These are phyloP conservation scores for Mycosarcoma maydis DNA, from an alignment of 1,284 basidiomycete genomes.

Conservation along the genomic window DNA sequence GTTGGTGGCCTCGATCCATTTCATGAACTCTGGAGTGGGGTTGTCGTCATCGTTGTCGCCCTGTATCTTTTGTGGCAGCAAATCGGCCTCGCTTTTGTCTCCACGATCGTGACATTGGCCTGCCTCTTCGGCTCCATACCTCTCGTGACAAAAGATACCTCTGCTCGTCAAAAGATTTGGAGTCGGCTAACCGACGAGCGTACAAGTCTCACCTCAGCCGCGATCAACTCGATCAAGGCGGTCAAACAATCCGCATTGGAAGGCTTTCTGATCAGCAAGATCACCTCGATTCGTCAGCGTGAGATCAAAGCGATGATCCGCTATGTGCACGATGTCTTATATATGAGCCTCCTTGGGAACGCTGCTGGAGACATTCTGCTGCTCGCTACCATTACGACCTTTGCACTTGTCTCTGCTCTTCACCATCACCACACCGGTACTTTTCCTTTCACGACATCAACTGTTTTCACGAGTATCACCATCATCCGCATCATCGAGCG, in stretches of 20 bases:
- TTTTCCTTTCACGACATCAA: conserved; percentile 30
- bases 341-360: conserved; percentile 5
- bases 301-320: conserved; percentile 14
- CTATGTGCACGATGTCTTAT: conserved; percentile 8
- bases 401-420: conserved; percentile 20
- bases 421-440: conserved; percentile 4
- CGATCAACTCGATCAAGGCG: conserved; percentile 42
- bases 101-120: conserved; percentile 33
- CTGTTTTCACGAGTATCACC: conserved; percentile 52
- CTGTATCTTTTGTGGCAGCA: conserved; percentile 44
- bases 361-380: conserved; percentile 22
- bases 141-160: conserved; percentile 18
- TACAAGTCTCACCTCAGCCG: conserved; percentile 30
- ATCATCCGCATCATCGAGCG: conserved; percentile 39
- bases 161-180: conserved; percentile 33
- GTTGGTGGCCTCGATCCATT: conserved; percentile 33
- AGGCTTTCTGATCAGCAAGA: conserved; percentile 21
- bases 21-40: conserved; percentile 46
- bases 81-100: conserved; percentile 42
- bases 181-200: conserved; percentile 41
- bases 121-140: conserved; percentile 34
- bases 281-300: conserved; percentile 12
- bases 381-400: conserved; percentile 24
- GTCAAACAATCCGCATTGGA: conserved; percentile 55
- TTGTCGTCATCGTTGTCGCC: conserved; percentile 43